Evolutionary conservation across 129 eudicot species (phyloP), one percentile per base, ranked within the genome.

Genomic region (Ambrosia artemisiifolia): DNA sequence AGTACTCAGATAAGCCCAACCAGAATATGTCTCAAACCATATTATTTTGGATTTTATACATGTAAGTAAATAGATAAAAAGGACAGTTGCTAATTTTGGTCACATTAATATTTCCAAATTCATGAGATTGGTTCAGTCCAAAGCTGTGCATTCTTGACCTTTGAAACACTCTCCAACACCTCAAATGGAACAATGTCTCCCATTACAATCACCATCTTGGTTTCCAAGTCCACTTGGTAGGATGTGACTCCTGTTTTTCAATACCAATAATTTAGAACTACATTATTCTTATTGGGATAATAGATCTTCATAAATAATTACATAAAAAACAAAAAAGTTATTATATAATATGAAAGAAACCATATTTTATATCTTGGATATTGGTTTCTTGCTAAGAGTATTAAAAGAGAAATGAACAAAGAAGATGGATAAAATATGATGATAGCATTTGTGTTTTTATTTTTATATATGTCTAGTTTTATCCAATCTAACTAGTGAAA

Each of bases 141-240:
- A 44, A 92, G 82, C n/a, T 89, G 84, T 2, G 96, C 96, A 75
- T 79, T 80, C 77, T 93, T 93, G 54, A 93, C 92, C 80, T 80
- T 89, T 3, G 98, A 88, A 78, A 93, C 87, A 77, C 90, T 93
- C 81, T 93, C 96, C 90, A 93, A 86, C 36, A 93, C 98, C 82
- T 93, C 87, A 59, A 82, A 85, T 57, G 98, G 98, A 55, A 87
- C 84, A 73, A 93, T 84, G 83, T 93, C 98, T 73, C 98, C 98
- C 64, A 80, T 85, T 19, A 93, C 86, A 62, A 93, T 90, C 77
- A 93, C 98, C 98, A 87, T 93, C 82, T 93, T 89, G 72, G 90
- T 83, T 75, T 93, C 98, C 87, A 93, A 54, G 75, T 93, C 98
- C 75, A 93, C 81, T 84, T 93, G 82, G 76, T 93, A 93, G 14